These are phyloP conservation scores for Gynandropsis gynandra DNA, from an alignment of 345 rosid species.

Conservation along the genomic window DNA sequence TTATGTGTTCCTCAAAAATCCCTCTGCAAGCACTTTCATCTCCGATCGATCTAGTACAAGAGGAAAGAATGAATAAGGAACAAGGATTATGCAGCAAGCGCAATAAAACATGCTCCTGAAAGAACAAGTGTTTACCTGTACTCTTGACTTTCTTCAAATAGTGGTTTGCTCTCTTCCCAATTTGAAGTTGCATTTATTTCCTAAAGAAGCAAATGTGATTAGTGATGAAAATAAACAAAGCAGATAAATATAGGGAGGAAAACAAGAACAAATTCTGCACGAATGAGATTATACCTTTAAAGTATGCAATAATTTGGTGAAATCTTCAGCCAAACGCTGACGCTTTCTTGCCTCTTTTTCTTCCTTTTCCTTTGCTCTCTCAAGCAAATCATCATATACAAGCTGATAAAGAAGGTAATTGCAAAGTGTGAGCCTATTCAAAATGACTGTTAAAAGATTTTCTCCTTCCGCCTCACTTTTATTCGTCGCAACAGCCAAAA, in stretches of 20 bases:
- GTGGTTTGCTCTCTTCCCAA: conserved; percentile 76
- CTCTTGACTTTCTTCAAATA: conserved; percentile 77
- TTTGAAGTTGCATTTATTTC: conserved; percentile 65
- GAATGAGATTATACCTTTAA: conserved; percentile 48
- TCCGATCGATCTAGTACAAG: conserved; percentile 50
- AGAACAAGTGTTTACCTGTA: conserved; percentile 42
- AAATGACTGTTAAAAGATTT: background rate
- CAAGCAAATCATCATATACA: conserved; percentile 69
- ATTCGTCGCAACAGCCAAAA: background rate
- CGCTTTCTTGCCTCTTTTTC: conserved; percentile 92
- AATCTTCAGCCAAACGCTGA: conserved; percentile 83
- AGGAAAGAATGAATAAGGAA: conserved; percentile 5
- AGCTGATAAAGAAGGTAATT: conserved; percentile 41
- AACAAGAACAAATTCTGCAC: conserved; percentile 4
- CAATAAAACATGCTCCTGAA: conserved; percentile 6
- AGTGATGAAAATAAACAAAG: background rate
- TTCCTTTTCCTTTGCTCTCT: conserved; percentile 89
- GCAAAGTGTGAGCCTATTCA: background rate
- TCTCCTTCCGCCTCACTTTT: conserved; percentile 3
- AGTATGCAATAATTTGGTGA: conserved; percentile 53
- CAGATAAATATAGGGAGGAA: too few relatives aligned
- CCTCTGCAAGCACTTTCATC: conserved; percentile 62
- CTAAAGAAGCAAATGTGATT: conserved; percentile 30
- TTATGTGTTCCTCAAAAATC: conserved; percentile 71
- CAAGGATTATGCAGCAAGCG: conserved; percentile 5